phyloP scores from a whole-genome alignment of 306 rosid genomes.

The Amphicarpaea edgeworthii region DNA sequence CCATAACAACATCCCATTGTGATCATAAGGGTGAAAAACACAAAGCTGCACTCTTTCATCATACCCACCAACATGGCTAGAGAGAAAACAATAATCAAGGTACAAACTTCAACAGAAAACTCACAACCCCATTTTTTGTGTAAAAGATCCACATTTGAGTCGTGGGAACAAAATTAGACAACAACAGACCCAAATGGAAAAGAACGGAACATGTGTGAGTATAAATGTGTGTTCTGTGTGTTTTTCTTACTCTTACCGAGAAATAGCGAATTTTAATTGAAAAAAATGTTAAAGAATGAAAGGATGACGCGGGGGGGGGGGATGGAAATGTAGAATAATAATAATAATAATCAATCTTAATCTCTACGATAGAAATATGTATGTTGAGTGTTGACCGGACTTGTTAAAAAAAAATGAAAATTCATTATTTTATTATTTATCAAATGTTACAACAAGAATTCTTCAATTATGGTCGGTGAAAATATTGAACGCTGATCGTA shows the following conservation, averaged over 20 bases:
- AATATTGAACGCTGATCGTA: too few species aligned
- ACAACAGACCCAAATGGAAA: constrained; percentile 38
- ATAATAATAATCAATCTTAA: too few species aligned
- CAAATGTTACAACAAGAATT: too few species aligned
- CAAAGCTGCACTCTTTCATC: constrained; percentile 33
- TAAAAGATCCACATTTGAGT: constrained; percentile 12
- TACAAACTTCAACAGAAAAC: constrained; percentile 19
- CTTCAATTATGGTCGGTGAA: too few species aligned
- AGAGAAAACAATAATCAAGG: constrained; percentile 37
- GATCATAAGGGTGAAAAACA: constrained; percentile 41
- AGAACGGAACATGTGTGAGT: constrained; percentile 27
- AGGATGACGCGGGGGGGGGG: too few species aligned
- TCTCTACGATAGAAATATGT: too few species aligned
- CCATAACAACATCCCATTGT: constrained; percentile 44
- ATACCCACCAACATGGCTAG: constrained; percentile 48
- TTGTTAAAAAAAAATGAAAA: too few species aligned
- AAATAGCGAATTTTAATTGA: constrained; percentile 4
- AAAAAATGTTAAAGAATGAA: constrained; percentile 37
- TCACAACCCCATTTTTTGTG: constrained; percentile 41
- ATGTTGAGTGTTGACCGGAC: too few species aligned
- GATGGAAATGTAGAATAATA: too few species aligned
- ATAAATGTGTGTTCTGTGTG: neutral
- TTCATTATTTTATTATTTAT: too few species aligned
- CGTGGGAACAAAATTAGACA: constrained; percentile 11
- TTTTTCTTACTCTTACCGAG: constrained; percentile 8